phyloP scores from a whole-genome alignment of 108 stramenopile genomes.

The Cyclotella sp. region DNA sequence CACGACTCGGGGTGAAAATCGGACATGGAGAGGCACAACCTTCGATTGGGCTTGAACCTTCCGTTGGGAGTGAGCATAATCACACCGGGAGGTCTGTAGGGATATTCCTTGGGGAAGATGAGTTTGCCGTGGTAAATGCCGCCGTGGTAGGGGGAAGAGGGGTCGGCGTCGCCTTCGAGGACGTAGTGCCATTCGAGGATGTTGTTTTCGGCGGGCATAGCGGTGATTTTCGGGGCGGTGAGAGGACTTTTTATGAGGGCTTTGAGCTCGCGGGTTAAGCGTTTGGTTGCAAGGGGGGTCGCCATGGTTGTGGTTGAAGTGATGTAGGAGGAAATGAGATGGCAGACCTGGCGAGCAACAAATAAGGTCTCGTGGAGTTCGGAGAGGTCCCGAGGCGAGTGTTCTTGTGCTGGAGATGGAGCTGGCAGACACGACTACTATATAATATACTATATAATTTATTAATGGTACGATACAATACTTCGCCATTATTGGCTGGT shows the following conservation, averaged over 20 bases:
- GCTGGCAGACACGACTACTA: too few species aligned
- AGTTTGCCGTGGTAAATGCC: slow-evolving; percentile 85
- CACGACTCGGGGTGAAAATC: slow-evolving; percentile 94
- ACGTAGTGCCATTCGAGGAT: slow-evolving; percentile 97
- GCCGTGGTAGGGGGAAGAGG: slow-evolving; percentile 74
- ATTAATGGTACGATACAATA: too few species aligned
- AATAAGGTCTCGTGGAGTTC: too few species aligned
- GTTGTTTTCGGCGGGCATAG: slow-evolving; percentile 77
- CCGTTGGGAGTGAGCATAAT: slow-evolving; percentile 94
- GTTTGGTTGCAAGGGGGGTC: slow-evolving; percentile 78
- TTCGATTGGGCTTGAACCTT: slow-evolving; percentile 85
- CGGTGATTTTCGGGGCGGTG: slow-evolving; percentile 72
- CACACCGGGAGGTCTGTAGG: slow-evolving; percentile 94
- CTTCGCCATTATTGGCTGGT: too few species aligned
- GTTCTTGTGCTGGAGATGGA: too few species aligned
- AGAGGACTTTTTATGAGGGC: slow-evolving; percentile 81
- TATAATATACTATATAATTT: too few species aligned
- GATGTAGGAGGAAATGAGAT: neutral
- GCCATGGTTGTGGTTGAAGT: slow-evolving; percentile 51
- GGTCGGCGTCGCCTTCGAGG: slow-evolving; percentile 82
- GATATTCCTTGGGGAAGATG: slow-evolving; percentile 90
- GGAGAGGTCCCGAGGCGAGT: too few species aligned
- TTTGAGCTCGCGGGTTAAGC: slow-evolving; percentile 81
- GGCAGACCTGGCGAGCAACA: neutral
- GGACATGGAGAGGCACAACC: slow-evolving; percentile 93